Conservation (phyloP, 2,329 filamentous ascomycete species). For the Xylaria multiplex region DNA sequence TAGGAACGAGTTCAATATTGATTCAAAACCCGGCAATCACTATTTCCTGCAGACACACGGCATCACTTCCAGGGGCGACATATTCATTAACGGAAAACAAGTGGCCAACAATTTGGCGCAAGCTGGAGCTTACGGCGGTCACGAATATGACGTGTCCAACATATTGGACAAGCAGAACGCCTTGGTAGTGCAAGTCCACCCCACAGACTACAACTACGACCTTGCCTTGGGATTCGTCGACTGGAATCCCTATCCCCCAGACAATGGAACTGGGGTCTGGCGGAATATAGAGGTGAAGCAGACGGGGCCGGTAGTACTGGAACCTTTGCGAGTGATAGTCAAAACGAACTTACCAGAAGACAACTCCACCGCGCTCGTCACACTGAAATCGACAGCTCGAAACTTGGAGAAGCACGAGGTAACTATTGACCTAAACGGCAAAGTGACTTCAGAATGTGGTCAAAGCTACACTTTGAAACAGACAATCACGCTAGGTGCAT, state of each 20-base stretch:
- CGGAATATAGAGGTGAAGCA: conserved; percentile 65
- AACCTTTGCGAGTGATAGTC: conserved; percentile 57
- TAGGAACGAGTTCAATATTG: conserved; percentile 61
- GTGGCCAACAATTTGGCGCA: conserved; percentile 61
- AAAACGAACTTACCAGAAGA: conserved; percentile 50
- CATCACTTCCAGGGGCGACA: conserved; percentile 68
- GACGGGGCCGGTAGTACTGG: conserved; percentile 61
- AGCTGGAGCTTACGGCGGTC: conserved; percentile 66
- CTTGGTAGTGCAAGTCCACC: conserved; percentile 63
- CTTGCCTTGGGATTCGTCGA: conserved; percentile 69
- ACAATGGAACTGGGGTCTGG: conserved; percentile 73
- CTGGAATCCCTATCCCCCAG: conserved; percentile 70
- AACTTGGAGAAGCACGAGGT: conserved; percentile 55
- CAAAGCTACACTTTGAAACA: conserved; percentile 45
- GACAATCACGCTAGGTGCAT: conserved; percentile 52
- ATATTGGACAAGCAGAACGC: conserved; percentile 57
- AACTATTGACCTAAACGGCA: conserved; percentile 50
- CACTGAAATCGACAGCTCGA: conserved; percentile 52
- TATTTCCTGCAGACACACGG: conserved; percentile 67
- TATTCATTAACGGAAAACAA: conserved; percentile 66
- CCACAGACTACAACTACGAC: conserved; percentile 68
- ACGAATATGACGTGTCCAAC: conserved; percentile 64
- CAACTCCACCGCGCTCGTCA: conserved; percentile 50
- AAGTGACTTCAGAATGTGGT: conserved; percentile 50
- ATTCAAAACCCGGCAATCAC: conserved; percentile 51